Evolutionary conservation across 805 yeast species (phyloP), one percentile per base, ranked within the genome.

Genomic region (Candida incommunis): DNA sequence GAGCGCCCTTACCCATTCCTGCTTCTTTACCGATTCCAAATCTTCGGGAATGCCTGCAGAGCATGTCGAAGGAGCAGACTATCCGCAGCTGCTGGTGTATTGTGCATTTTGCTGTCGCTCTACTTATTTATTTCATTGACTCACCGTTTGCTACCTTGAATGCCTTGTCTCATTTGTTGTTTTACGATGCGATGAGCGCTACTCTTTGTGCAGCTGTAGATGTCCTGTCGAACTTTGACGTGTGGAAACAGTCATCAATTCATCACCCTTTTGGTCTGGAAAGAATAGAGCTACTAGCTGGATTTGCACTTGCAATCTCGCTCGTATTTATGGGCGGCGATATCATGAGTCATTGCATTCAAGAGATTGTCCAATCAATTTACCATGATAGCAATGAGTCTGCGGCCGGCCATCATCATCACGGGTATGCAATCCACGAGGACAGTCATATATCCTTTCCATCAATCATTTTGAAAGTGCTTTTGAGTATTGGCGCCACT

Each of bases 191-290:
- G 0, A 63, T 87, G 29, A 87, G 94, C 1, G 81, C 86, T 35
- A 54, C 80, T 1, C 68, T 82, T 15, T 70, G 80, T 2, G 81
- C 82, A 0, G 61, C 73, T 16, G 95, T 86, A 4, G 86, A 81
- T 48, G 71, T 86, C 11, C 73, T 90, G 74, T 73, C 85, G n/a
- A 92, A 88, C 57, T 90, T 90, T 62, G 94, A 85, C 51, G 94
- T 82, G 3, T 92, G 97, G 96, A 78, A 75, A 51, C 76, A 74
- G 46, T 75, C 88, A 4, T 82, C 95, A 1, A 68, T 92, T 25
- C 78, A 79, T 13, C 82, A 78, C 51, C 98, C 98, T 0, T 90
- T 90, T 67, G 98, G 97, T 0, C 66, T 90, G 22, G 94, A 94
- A n/a, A 70, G 98, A 47, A 70, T 84, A 15, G 96, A 90, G 57